Evolutionary conservation across 352 stramenopile species (phyloP), one percentile per base, ranked within the genome.

Genomic region (Globisporangium cederbergense): DNA sequence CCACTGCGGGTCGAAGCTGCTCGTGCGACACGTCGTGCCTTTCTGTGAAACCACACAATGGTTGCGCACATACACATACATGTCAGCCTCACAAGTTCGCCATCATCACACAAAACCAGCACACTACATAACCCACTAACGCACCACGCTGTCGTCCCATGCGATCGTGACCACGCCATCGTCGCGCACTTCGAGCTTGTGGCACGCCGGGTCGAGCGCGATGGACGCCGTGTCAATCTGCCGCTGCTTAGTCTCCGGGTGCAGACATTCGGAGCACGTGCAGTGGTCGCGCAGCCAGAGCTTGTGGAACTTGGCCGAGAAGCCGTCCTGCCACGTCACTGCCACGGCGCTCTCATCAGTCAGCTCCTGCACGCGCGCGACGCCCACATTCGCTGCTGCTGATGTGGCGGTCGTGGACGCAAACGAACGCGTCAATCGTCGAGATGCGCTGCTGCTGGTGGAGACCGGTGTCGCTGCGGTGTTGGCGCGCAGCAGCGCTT

Each of bases 211-310:
- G 65, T 91, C 60, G 49, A 86, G 60, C 5, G 76, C 71, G 60
- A 95, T 93, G n/a, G 83, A 89, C 30, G 86, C 84, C 46, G 86
- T 92, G 74, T 92, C 80, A 6, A 91, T 50, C 61, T 92, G 81
- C 8, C 86, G 81, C 74, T 95, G 86, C 14, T 64, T 75, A 28
- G 86, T 95, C 64, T 86, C 72, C 14, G 83, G 78, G 64, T 95
- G 86, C 60, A 79, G 66, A 51, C 86, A 95, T 36, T 62, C 61
- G 30, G 77, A 56, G 42, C 86, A 95, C 40, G 61, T 75, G 80
- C 86, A 95, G 66, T 95, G 83, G 65, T 95, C 86, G 47, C 86
- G 86, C 64, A 95, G 77, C 86, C 86, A 95, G 50, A 90, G 79
- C 66, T 89, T 92, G 70, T 93, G 86, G 71, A 95, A 95, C 58